phyloP scores from a whole-genome alignment of 192 early-diverging fungal species.

The Geranomyces michiganensis region DNA sequence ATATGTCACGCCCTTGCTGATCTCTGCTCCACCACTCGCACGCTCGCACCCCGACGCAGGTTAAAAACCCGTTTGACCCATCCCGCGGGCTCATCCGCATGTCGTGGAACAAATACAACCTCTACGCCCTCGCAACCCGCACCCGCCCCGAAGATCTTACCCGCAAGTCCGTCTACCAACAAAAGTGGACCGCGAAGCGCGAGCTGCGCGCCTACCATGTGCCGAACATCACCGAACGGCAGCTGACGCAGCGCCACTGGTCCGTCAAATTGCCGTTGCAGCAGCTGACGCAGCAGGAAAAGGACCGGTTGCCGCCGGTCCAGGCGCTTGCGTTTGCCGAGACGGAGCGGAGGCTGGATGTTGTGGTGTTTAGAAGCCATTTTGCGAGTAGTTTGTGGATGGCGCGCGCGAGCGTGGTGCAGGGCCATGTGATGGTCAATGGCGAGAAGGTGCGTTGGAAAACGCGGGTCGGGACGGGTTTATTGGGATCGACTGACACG shows the following conservation, averaged over 20 bases:
- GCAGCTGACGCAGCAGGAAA: constrained; percentile 41
- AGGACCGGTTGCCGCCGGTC: constrained; percentile 42
- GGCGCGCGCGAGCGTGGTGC: constrained; percentile 79
- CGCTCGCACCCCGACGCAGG: constrained; percentile 24
- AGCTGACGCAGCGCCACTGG: constrained; percentile 58
- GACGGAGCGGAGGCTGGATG: constrained; percentile 90
- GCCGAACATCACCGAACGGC: constrained; percentile 83
- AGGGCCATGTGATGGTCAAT: constrained; percentile 91
- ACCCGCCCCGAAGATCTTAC: constrained; percentile 52
- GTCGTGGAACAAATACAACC: constrained; percentile 94
- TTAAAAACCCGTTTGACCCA: constrained; percentile 45
- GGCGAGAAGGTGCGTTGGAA: constrained; percentile 77
- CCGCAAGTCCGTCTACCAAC: constrained; percentile 74
- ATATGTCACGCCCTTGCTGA: no score
- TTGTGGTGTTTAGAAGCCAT: constrained; percentile 89
- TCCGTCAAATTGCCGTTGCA: constrained; percentile 38
- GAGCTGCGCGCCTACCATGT: constrained; percentile 93
- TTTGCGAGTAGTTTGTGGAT: constrained; percentile 85
- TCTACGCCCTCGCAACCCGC: constrained; percentile 76
- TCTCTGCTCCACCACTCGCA: no score
- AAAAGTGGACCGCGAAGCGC: constrained; percentile 93
- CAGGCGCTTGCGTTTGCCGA: constrained; percentile 81
- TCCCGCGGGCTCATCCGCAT: constrained; percentile 77
- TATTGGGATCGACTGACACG: background rate
- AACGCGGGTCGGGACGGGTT: background rate